A percentile compares a stretch with the other conserved stretches of the same genome.
Conservation (phyloP, 164 flowering plant species). For the Akebia trifoliata region DNA sequence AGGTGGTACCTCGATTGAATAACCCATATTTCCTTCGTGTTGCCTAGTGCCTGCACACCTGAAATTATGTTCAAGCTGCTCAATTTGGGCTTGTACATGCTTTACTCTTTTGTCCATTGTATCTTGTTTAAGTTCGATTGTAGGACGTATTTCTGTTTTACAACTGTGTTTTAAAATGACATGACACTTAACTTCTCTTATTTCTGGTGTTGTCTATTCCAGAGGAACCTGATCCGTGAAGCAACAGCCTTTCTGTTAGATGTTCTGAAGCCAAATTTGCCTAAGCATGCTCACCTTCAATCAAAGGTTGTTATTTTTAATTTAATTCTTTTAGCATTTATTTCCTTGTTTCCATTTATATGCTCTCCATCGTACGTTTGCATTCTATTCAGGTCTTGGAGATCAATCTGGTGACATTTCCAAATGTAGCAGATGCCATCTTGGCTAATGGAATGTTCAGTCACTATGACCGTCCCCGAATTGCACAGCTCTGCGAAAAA, state of each 20-base stretch:
- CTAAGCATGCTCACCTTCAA: constrained; percentile 70
- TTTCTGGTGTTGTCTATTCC: too few species aligned
- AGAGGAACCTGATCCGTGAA: constrained; percentile 86
- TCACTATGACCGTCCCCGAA: constrained; percentile 97
- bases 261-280: constrained; percentile 77
- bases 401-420: constrained; percentile 93
- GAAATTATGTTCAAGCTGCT: too few species aligned
- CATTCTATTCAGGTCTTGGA: constrained; percentile 71
- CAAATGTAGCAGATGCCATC: constrained; percentile 99
- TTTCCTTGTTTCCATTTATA: neutral
- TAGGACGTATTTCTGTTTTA: too few species aligned
- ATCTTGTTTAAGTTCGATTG: too few species aligned
- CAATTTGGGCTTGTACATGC: too few species aligned
- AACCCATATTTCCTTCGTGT: too few species aligned
- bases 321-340: neutral
- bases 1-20: too few species aligned
- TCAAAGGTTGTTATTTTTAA: constrained; percentile 46
- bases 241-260: constrained; percentile 81
- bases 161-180: too few species aligned
- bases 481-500: constrained; percentile 99
- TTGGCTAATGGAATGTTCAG: constrained; percentile 99
- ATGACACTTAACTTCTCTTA: too few species aligned
- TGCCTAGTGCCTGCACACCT: too few species aligned
- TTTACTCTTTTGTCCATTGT: too few species aligned
- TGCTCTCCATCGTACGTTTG: neutral